phyloP scores from a whole-genome alignment of 2,329 filamentous ascomycete species.

The Aureobasidium sp. region DNA sequence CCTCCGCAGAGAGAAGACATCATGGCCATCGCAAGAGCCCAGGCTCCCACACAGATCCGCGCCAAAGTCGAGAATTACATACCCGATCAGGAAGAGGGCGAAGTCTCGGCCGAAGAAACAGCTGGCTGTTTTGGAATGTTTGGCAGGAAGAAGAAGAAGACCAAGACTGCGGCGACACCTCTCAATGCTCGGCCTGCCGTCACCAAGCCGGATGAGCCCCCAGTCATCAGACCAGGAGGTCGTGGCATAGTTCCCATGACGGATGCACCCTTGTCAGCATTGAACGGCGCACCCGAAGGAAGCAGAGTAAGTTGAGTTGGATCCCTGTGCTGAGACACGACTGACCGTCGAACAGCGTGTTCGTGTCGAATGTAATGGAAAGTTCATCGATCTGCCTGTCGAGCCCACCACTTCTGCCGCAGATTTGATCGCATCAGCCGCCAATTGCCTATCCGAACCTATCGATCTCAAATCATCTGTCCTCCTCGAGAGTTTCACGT shows the following conservation, averaged over 20 bases:
- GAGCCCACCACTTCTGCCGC: slow-evolving; percentile 65
- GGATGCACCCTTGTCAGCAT: slow-evolving; percentile 73
- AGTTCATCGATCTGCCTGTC: slow-evolving; percentile 63
- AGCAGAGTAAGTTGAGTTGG: slow-evolving; percentile 51
- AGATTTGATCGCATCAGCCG: slow-evolving; percentile 64
- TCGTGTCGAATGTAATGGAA: slow-evolving; percentile 63
- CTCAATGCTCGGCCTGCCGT: background rate
- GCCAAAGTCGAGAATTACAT: slow-evolving; percentile 4
- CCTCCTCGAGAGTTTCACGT: slow-evolving; percentile 67
- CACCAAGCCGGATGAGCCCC: slow-evolving; percentile 16
- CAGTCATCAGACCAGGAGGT: slow-evolving; percentile 38
- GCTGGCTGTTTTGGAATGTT: slow-evolving; percentile 30
- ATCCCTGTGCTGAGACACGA: slow-evolving; percentile 16
- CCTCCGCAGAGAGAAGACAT: background rate
- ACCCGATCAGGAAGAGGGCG: background rate
- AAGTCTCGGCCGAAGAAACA: slow-evolving; percentile 5
- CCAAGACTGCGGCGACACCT: background rate
- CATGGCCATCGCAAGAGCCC: background rate
- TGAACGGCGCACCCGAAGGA: slow-evolving; percentile 49
- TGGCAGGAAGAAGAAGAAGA: slow-evolving; percentile 25
- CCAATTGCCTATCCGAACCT: slow-evolving; percentile 54
- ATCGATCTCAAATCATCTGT: slow-evolving; percentile 61
- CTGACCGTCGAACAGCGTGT: slow-evolving; percentile 50
- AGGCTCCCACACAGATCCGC: background rate
- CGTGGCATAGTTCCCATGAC: slow-evolving; percentile 48